Evolutionary conservation across 169 alveolate species (phyloP).

Genomic region (Cryptosporidium parvum): DNA sequence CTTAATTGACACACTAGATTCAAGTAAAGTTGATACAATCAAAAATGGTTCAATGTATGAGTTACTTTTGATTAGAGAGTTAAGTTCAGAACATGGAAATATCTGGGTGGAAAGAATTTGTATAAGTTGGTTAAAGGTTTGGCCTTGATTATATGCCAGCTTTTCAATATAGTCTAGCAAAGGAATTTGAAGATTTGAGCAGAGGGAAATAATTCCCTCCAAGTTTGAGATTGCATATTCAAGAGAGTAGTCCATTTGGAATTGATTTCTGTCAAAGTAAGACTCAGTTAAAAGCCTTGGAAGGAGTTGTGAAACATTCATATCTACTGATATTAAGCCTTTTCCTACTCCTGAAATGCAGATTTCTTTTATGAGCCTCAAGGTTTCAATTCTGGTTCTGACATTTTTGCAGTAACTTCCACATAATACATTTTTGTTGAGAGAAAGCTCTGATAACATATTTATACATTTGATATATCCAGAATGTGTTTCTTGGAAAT

Average conservation of each 20-base stretch:
- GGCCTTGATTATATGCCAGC: neutral
- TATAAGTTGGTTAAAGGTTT: neutral
- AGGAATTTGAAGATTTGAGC: constrained; percentile 26
- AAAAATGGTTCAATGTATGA: constrained; percentile 20
- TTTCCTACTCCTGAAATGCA: neutral
- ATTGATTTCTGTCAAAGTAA: neutral
- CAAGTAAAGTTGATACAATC: constrained; percentile 14
- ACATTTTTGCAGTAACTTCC: constrained; percentile 12
- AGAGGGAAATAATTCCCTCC: constrained; percentile 12
- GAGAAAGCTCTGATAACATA: constrained; percentile 8
- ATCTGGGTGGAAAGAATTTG: constrained; percentile 12
- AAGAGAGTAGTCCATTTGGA: constrained; percentile 13
- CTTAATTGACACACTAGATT: neutral
- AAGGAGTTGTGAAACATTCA: constrained; percentile 15
- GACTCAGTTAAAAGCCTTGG: constrained; percentile 36
- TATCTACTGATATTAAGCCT: constrained; percentile 3
- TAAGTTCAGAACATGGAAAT: constrained; percentile 13
- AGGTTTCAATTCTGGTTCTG: constrained; percentile 10
- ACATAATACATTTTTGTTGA: constrained; percentile 26
- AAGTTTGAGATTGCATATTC: constrained; percentile 38
- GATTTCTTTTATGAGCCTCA: neutral
- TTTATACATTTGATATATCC: constrained; percentile 18
- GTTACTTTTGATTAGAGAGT: constrained; percentile 9
- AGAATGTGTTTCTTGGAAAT: neutral
- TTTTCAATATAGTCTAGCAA: constrained; percentile 19